phyloP scores from a whole-genome alignment of 1,139 yeast species.

The Hyphopichia burtonii region DNA sequence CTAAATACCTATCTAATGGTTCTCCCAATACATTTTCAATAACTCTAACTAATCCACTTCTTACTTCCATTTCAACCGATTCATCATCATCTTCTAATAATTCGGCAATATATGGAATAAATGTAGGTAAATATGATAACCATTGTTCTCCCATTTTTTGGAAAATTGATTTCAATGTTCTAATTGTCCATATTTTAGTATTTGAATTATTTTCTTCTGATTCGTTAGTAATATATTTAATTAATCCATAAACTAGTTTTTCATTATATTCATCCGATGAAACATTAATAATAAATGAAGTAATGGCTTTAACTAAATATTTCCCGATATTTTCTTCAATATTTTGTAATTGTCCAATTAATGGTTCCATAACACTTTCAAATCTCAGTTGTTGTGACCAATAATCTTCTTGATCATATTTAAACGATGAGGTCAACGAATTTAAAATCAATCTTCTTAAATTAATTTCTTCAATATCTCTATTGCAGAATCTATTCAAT shows the following conservation, averaged over 20 bases:
- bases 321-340: conserved; percentile 73
- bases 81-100: conserved; percentile 94
- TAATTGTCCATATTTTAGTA: conserved; percentile 79
- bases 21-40: conserved; percentile 93
- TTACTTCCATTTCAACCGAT: conserved; percentile 85
- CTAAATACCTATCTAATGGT: conserved; percentile 85
- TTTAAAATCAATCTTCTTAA: conserved; percentile 70
- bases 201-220: conserved; percentile 25
- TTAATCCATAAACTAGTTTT: conserved; percentile 37
- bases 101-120: conserved; percentile 95
- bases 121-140: conserved; percentile 86
- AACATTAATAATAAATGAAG: conserved; percentile 70
- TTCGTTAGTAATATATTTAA: conserved; percentile 37
- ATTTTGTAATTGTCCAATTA: conserved; percentile 63
- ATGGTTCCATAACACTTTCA: conserved; percentile 60
- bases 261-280: conserved; percentile 83
- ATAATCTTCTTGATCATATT: conserved; percentile 87
- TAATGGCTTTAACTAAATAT: conserved; percentile 74
- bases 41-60: conserved; percentile 88
- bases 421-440: conserved; percentile 76
- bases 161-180: conserved; percentile 76
- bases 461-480: conserved; percentile 48
- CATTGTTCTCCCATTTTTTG: conserved; percentile 94
- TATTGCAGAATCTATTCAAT: conserved; percentile 46
- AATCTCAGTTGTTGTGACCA: conserved; percentile 91